phyloP scores from a whole-genome alignment of 192 early-diverging fungal genomes.

The Phlyctochytrium planicorne region DNA sequence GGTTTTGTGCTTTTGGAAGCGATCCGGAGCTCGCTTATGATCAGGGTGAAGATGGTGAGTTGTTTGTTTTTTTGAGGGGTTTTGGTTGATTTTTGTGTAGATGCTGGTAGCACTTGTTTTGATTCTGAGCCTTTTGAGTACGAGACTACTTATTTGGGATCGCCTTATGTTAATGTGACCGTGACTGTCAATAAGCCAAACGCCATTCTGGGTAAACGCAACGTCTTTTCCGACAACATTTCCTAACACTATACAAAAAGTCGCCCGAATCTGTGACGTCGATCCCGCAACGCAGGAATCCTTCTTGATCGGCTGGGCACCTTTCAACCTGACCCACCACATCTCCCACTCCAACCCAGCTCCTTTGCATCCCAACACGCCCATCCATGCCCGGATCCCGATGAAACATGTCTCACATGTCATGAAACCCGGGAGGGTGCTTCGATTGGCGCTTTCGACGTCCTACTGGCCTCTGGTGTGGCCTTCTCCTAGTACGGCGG shows the following conservation, averaged over 20 bases:
- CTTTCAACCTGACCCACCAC: slow-evolving; percentile 5
- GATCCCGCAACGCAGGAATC: neutral
- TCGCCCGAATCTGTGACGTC: slow-evolving; percentile 9
- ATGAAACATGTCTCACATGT: neutral
- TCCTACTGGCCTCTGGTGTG: slow-evolving; percentile 11
- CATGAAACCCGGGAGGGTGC: neutral
- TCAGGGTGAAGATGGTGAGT: slow-evolving; percentile 7
- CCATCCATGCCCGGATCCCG: neutral
- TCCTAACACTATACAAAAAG: neutral
- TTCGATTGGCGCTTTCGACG: neutral
- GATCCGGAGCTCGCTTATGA: neutral
- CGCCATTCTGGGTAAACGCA: neutral
- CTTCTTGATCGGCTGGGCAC: neutral
- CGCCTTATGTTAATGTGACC: neutral
- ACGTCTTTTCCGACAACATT: neutral
- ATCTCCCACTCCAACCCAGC: neutral
- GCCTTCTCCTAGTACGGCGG: neutral
- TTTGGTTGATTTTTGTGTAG: neutral
- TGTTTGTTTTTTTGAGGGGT: neutral
- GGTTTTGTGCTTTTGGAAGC: slow-evolving; percentile 3
- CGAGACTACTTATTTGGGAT: neutral
- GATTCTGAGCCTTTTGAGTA: neutral
- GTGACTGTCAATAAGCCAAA: neutral
- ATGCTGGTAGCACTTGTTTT: neutral
- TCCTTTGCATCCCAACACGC: neutral